phyloP scores from a whole-genome alignment of 768 basidiomycete species.

The Auricularia cornea region DNA sequence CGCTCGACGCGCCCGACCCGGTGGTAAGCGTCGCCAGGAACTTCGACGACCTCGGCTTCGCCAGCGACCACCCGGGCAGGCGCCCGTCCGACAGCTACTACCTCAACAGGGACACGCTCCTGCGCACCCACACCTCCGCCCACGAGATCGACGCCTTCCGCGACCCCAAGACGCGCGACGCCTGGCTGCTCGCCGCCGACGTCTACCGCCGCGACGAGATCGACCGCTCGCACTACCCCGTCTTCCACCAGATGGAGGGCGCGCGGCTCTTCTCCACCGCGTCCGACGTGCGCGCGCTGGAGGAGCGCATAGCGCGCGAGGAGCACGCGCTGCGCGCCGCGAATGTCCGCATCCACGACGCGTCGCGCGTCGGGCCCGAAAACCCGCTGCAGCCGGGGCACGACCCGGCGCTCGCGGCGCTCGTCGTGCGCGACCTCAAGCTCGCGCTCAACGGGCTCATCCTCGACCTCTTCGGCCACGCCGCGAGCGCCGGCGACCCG shows the following conservation, averaged over 20 bases:
- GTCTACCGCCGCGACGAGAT: constrained; percentile 98
- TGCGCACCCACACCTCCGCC: constrained; percentile 96
- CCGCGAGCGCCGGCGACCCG: constrained; percentile 51
- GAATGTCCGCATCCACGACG: constrained; percentile 82
- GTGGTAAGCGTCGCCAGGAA: constrained; percentile 86
- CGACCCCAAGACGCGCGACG: constrained; percentile 42
- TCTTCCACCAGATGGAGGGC: constrained; percentile 98
- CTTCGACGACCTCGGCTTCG: constrained; percentile 96
- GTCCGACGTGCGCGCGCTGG: constrained; percentile 40
- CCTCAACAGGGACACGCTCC: constrained; percentile 81
- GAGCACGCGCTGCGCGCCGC: constrained; percentile 63
- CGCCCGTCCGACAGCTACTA: constrained; percentile 92
- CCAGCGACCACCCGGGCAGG: constrained; percentile 87
- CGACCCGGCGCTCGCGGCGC: constrained; percentile 59
- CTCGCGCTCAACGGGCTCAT: constrained; percentile 82
- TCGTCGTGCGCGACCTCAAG: constrained; percentile 81
- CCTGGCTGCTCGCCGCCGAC: constrained; percentile 91
- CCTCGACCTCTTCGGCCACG: constrained; percentile 68
- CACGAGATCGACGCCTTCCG: constrained; percentile 90
- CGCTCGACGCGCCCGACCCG: constrained; percentile 39
- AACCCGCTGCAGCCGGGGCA: constrained; percentile 81
- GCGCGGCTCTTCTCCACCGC: constrained; percentile 58
- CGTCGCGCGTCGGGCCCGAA: constrained; percentile 57
- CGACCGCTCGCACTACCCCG: constrained; percentile 91
- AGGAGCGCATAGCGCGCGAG: constrained; percentile 38